phyloP scores from a whole-genome alignment of 2,329 filamentous ascomycete genomes.

The Aureobasidium sp. region DNA sequence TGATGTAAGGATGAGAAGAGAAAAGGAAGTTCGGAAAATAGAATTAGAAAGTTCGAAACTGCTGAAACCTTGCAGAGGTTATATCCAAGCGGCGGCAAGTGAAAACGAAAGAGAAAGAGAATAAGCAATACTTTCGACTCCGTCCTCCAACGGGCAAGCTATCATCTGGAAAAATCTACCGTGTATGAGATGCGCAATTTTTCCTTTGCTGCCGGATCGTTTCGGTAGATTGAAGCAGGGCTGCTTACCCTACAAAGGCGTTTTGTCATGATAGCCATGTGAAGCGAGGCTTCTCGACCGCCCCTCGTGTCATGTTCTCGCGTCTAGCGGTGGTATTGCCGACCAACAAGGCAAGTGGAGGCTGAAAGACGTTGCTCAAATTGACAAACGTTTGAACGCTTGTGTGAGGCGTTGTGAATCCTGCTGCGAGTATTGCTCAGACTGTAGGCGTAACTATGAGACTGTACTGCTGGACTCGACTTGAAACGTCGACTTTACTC shows the following conservation, averaged over 20 bases:
- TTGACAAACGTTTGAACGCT: conserved; percentile 6
- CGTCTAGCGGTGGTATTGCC: background rate
- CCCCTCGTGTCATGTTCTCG: background rate
- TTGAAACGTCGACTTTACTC: background rate
- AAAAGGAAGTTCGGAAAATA: background rate
- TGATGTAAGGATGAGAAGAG: background rate
- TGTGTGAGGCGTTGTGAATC: background rate
- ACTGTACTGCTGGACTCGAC: background rate
- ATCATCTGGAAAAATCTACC: background rate
- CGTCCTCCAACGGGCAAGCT: background rate
- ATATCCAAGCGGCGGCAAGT: background rate
- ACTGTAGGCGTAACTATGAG: background rate
- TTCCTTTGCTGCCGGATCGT: no score
- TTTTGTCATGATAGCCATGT: no score
- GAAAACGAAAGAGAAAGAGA: background rate
- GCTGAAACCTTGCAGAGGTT: background rate
- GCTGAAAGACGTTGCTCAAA: background rate
- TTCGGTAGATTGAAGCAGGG: no score
- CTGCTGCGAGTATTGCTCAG: background rate
- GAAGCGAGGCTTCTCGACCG: background rate
- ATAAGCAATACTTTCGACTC: conserved; percentile 1
- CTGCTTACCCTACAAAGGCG: no score
- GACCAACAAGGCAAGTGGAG: conserved; percentile 2
- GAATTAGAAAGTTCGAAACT: background rate
- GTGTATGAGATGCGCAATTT: no score